Conservation (phyloP, 208 protist genomes). For the Trypanosoma melophagium region DNA sequence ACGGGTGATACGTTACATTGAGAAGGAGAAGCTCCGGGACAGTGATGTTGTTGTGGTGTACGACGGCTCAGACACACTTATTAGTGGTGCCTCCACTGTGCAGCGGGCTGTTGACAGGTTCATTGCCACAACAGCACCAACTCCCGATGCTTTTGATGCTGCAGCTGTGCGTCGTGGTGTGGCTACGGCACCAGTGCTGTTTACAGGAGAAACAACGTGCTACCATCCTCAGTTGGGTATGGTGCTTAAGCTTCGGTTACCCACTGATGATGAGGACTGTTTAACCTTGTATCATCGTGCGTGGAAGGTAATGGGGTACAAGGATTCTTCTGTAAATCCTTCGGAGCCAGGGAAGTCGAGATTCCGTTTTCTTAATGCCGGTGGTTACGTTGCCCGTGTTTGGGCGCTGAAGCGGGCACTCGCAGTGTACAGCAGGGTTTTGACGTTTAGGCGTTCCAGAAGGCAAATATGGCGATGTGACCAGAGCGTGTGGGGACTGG, state of each 20-base stretch:
- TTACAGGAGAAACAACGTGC: conserved; percentile 17
- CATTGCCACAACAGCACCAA: conserved; percentile 7
- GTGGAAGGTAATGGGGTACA: not conserved
- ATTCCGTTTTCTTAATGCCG: conserved; percentile 24
- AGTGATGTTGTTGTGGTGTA: conserved; percentile 21
- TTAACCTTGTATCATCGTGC: conserved; percentile 1
- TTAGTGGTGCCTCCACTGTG: not conserved
- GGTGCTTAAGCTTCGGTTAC: not conserved
- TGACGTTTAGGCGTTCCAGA: not conserved
- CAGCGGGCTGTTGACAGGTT: conserved; percentile 8
- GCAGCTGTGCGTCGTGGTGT: not conserved
- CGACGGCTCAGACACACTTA: conserved; percentile 25
- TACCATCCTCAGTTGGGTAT: conserved; percentile 14
- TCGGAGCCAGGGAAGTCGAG: not conserved
- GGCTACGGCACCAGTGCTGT: conserved; percentile 13
- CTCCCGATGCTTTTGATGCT: conserved; percentile 2
- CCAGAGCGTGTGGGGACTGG: conserved; percentile 12
- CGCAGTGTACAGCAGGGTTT: not conserved
- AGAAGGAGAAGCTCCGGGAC: conserved; percentile 7
- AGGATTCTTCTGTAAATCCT: not conserved
- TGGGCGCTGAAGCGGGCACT: conserved; percentile 18
- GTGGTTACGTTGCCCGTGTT: conserved; percentile 22
- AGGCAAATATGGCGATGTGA: conserved; percentile 20
- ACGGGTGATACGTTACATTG: conserved; percentile 27
- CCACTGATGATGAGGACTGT: too few relatives aligned